phyloP scores from a whole-genome alignment of 2,329 filamentous ascomycete genomes.

The Arthrobotrys megalospora region DNA sequence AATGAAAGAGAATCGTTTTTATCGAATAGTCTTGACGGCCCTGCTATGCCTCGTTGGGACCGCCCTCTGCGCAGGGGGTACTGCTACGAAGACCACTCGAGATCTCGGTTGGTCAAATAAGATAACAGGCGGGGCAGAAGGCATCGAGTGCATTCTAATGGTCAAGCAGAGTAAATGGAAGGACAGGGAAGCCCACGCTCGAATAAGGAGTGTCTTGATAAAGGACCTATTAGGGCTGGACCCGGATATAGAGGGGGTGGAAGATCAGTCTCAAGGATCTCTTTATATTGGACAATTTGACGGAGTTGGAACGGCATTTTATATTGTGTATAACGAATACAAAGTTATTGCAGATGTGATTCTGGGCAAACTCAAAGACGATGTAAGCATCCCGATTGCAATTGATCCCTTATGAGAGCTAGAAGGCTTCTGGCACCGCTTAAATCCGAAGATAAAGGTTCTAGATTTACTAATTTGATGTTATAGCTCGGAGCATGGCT shows the following conservation, averaged over 20 bases:
- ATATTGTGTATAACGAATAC: constrained; percentile 3
- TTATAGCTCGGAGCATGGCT: constrained; percentile 10
- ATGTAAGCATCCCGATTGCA: constrained; percentile 1
- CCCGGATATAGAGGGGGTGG: neutral
- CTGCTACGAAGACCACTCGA: neutral
- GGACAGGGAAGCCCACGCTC: neutral
- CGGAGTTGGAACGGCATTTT: constrained; percentile 13
- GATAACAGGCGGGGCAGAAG: neutral
- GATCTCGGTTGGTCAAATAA: neutral
- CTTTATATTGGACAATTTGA: neutral
- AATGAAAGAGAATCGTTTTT: neutral
- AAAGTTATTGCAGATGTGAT: constrained; percentile 6
- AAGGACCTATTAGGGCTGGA: neutral
- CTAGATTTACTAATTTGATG: neutral
- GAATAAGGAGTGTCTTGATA: neutral
- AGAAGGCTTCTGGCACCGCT: neutral
- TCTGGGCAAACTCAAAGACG: neutral
- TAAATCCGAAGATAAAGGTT: neutral
- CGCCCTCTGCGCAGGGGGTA: neutral
- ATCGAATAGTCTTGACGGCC: neutral
- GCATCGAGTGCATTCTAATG: neutral
- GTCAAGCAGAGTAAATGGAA: constrained; percentile 7
- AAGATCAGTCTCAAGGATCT: neutral
- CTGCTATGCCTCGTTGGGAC: neutral
- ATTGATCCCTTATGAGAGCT: neutral